Conservation (phyloP, 306 rosid species). For the Glycine latifolia region DNA sequence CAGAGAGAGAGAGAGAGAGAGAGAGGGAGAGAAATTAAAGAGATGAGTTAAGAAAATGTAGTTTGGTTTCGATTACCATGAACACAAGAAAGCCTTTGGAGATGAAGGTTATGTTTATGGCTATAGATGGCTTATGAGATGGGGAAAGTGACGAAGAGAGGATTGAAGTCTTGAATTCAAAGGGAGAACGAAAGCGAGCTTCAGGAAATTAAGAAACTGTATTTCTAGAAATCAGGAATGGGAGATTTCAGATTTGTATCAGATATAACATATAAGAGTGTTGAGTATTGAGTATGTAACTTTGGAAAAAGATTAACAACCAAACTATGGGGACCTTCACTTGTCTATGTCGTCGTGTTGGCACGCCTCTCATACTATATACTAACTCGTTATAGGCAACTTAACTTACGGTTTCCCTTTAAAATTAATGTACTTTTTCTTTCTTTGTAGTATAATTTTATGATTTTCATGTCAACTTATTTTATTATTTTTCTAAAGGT, state of each 20-base stretch:
- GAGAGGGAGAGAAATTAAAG: slow-evolving; percentile 26
- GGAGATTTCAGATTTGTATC: too few relatives aligned
- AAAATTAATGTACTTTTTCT: neutral
- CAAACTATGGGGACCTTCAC: slow-evolving; percentile 55
- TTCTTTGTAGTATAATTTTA: neutral
- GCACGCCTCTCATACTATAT: slow-evolving; percentile 62
- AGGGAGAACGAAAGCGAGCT: too few relatives aligned
- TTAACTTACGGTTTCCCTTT: slow-evolving; percentile 15
- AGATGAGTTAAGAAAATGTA: neutral
- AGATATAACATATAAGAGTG: neutral
- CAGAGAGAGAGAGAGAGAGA: slow-evolving; percentile 28
- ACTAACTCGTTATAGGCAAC: neutral
- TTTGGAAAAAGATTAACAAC: slow-evolving; percentile 45
- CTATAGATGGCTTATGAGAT: neutral
- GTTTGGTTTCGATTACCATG: neutral
- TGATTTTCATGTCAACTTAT: neutral
- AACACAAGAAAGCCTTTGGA: neutral
- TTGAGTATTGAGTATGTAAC: slow-evolving; percentile 34
- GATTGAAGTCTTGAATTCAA: slow-evolving; percentile 46
- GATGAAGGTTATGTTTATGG: neutral
- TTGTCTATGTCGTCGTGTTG: slow-evolving; percentile 77
- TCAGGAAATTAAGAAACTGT: too few relatives aligned
- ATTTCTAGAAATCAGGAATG: neutral
- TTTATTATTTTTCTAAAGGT: neutral
- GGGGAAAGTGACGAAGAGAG: neutral